phyloP scores from a whole-genome alignment of 1,139 yeast species.

The Pichiaceae sp. region DNA sequence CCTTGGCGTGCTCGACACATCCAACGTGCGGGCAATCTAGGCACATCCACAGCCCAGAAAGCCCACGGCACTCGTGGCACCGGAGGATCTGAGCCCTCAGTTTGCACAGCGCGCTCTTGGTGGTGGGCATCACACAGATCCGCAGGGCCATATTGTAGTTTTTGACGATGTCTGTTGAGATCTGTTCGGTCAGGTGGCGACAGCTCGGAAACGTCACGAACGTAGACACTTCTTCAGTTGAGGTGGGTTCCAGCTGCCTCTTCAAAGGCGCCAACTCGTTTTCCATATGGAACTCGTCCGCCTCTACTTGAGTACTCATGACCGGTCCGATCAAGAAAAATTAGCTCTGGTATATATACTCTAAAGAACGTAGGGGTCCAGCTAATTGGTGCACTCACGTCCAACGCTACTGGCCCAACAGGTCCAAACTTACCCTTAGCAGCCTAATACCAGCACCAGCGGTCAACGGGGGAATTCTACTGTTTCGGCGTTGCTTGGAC shows the following conservation, averaged over 20 bases:
- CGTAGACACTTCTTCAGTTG: constrained; percentile 5
- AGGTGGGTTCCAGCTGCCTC: neutral
- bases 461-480: too few species aligned
- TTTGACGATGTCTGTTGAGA: constrained; percentile 45
- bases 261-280: neutral
- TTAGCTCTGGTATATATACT: too few species aligned
- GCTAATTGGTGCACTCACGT: too few species aligned
- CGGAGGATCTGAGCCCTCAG: constrained; percentile 37
- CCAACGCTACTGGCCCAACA: too few species aligned
- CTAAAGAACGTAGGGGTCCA: too few species aligned
- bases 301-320: too few species aligned
- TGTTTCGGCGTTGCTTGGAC: neutral
- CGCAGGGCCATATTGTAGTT: constrained; percentile 55
- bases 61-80: constrained; percentile 42
- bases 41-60: constrained; percentile 56
- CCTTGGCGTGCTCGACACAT: constrained; percentile 58
- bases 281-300: neutral
- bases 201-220: constrained; percentile 36
- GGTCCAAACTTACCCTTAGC: too few species aligned
- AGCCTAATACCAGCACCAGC: too few species aligned
- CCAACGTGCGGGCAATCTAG: constrained; percentile 81
- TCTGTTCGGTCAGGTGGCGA: constrained; percentile 44
- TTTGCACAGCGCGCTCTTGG: too few species aligned
- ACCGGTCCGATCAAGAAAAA: too few species aligned
- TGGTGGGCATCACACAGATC: constrained; percentile 31